Evolutionary conservation across 2,329 filamentous ascomycete genomes (phyloP).

Genomic region (Colletotrichum eremochloae): DNA sequence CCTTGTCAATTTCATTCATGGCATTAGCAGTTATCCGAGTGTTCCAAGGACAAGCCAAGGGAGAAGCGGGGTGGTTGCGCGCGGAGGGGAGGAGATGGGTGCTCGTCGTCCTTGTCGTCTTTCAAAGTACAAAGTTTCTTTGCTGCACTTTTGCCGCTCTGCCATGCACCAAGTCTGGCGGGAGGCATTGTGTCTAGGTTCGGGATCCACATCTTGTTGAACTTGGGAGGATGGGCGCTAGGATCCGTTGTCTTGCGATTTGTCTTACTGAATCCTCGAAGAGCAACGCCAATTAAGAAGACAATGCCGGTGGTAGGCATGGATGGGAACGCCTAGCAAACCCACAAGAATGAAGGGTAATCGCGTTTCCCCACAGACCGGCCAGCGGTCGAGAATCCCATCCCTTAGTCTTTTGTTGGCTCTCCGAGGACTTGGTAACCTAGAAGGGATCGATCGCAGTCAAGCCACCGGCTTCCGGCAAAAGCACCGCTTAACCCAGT

Average conservation of each 20-base stretch:
- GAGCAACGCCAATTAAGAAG: background rate
- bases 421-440: constrained; percentile 27
- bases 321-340: background rate
- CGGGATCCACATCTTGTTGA: background rate
- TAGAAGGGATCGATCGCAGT: too few species aligned
- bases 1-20: constrained; percentile 19
- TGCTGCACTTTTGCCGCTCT: background rate
- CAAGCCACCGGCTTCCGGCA: background rate
- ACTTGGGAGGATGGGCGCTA: background rate
- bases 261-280: background rate
- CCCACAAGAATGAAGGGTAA: constrained; percentile 1
- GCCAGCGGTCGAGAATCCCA: constrained; percentile 1
- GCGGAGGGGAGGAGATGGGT: background rate
- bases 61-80: constrained; percentile 7
- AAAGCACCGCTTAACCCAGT: background rate
- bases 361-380: constrained; percentile 6
- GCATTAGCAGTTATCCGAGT: constrained; percentile 34
- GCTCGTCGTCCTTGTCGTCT: background rate
- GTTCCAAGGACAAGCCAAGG: constrained; percentile 7
- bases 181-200: background rate
- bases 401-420: constrained; percentile 5
- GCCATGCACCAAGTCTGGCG: constrained; percentile 4
- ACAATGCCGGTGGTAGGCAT: background rate
- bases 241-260: constrained; percentile 12
- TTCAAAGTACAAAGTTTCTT: background rate